Evolutionary conservation across 2,329 filamentous ascomycete genomes (phyloP).

Genomic region (Cercospora brassicicola): DNA sequence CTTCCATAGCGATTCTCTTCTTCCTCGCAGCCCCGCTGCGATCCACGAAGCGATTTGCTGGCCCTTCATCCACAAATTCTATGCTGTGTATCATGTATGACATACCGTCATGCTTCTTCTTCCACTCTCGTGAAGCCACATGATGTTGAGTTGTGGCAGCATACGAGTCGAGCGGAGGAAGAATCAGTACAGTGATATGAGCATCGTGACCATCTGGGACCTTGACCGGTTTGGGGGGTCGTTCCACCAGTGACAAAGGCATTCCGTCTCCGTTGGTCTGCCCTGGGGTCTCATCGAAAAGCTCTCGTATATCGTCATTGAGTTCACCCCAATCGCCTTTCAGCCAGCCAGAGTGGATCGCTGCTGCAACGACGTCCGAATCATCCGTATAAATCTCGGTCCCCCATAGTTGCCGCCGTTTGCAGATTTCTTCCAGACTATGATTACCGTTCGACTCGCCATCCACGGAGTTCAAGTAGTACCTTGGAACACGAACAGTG

Average conservation of each 20-base stretch:
- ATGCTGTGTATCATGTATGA: constrained; percentile 82
- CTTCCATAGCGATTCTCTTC: constrained; percentile 48
- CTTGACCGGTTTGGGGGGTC: constrained; percentile 59
- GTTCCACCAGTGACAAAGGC: constrained; percentile 22
- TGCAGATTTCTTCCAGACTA: constrained; percentile 79
- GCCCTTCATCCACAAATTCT: constrained; percentile 80
- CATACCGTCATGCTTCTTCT: constrained; percentile 75
- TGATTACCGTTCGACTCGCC: constrained; percentile 41
- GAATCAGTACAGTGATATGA: constrained; percentile 80
- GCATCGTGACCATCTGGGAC: constrained; percentile 72
- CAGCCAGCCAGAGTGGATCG: constrained; percentile 91
- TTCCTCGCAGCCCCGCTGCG: constrained; percentile 52
- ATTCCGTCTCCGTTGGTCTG: constrained; percentile 39
- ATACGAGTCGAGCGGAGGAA: constrained; percentile 78
- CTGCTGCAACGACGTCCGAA: constrained; percentile 87
- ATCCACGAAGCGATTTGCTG: constrained; percentile 48
- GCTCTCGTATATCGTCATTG: constrained; percentile 36
- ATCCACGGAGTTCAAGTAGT: constrained; percentile 58
- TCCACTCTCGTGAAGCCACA: constrained; percentile 78
- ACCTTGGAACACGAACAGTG: constrained; percentile 80
- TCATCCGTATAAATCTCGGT: constrained; percentile 95
- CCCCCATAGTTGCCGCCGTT: constrained; percentile 81
- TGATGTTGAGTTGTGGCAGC: constrained; percentile 73
- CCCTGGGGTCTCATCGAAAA: constrained; percentile 38
- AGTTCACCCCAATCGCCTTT: constrained; percentile 77